Conservation (phyloP, 306 rosid genomes). For the Myrica gale region DNA sequence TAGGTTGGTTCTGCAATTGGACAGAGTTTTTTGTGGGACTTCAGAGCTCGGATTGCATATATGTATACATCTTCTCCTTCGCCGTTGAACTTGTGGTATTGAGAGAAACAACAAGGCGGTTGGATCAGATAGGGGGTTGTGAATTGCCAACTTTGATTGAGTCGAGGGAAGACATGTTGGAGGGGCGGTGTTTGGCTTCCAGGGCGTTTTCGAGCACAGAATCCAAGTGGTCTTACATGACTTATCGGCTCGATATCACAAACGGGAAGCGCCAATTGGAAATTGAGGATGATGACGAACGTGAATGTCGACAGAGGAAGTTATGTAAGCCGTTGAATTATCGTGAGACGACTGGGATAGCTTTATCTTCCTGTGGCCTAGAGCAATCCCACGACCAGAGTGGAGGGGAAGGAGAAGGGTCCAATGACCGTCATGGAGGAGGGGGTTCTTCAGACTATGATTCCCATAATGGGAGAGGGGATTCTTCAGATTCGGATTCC, state of each 20-base stretch:
- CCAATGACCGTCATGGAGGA: background rate
- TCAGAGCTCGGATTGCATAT: constrained; percentile 28
- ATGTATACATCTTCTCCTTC: constrained; percentile 3
- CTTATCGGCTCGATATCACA: constrained; percentile 46
- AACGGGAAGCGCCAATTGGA: constrained; percentile 58
- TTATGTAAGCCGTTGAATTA: constrained; percentile 41
- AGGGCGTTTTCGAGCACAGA: constrained; percentile 71
- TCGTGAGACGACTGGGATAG: constrained; percentile 32
- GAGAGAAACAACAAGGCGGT: constrained; percentile 28
- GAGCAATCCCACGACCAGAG: constrained; percentile 33
- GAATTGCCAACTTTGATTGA: constrained; percentile 26
- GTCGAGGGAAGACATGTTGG: constrained; percentile 72
- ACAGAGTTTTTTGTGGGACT: constrained; percentile 36
- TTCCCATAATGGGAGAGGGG: constrained; percentile 24
- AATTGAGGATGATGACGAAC: constrained; percentile 40
- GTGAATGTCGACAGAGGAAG: constrained; percentile 41
- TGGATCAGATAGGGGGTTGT: constrained; percentile 32
- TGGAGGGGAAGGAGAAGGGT: constrained; percentile 15
- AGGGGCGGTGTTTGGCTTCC: constrained; percentile 58
- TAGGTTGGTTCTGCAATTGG: constrained; percentile 41
- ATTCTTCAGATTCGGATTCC: constrained; percentile 54
- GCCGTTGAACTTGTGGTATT: constrained; percentile 30
- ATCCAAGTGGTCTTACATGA: constrained; percentile 64
- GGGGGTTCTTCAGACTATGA: constrained; percentile 59
- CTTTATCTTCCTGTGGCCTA: constrained; percentile 27